Evolutionary conservation across 2,329 filamentous ascomycete species (phyloP), one percentile per base, ranked within the genome.

Genomic region (Fusarium acutatum): DNA sequence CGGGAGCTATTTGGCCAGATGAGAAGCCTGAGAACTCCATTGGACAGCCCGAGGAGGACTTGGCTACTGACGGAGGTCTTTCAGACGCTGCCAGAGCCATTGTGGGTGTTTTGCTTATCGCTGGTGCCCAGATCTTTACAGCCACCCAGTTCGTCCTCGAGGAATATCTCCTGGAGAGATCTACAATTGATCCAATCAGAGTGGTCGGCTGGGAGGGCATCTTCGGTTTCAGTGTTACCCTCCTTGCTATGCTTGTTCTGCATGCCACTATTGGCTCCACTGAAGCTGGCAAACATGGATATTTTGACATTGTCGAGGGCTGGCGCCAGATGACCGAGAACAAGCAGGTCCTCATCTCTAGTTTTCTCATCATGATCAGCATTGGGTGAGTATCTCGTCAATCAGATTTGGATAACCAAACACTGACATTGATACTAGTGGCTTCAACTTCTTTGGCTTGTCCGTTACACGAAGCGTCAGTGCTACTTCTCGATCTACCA

Each of bases 371-470:
- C 81, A 99, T 99, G 96, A 88, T 99, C 75, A 97, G 94, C 79
- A 99, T 99, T 78, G 96, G 96, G 93, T 97, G 89, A 75, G 74
- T 69, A 18, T 40, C 37, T n/a, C 53, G 38, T 32, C 50, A 7
- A 34, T 24, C 22, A 15, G 15, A 34, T n/a, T 11, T 38, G 11
- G 22, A 37, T 30, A 7, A 7, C 69, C 60, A 37, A 50, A 59
- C 47, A 61, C 75, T 78, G 65, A 81, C 66, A 11, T 32, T 10
- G 32, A 18, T 37, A 34, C 47, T 37, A 97, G 94, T 72, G 95
- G 96, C 60, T 99, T 98, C 89, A 99, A 99, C 85, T 99, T 97
- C 86, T 99, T 99, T 82, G 96, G 96, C 13, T 89, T 99, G 15
- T 96, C 94, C 2, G 96, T 99, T 14, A 99, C 96, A 2, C 91